Percentiles rank a stretch among this genome's conserved stretches.
Evolutionary conservation across 352 stramenopile species (phyloP).

Genomic region (Phytophthora palmivora): DNA sequence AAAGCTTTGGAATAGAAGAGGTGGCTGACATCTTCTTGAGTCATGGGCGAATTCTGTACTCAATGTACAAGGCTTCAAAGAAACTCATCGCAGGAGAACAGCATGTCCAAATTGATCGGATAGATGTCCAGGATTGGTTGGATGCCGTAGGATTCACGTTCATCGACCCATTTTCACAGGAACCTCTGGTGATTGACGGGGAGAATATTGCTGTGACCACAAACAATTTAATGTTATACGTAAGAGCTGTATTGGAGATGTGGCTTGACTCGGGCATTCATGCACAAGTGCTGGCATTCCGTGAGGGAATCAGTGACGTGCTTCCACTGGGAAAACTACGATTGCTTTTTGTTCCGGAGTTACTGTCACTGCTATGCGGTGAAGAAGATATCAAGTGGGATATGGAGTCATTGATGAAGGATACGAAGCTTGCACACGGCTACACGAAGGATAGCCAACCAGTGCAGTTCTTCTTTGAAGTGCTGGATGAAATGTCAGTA

Average conservation of each 20-base stretch:
- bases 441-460: constrained; percentile 81
- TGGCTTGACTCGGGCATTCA: constrained; percentile 76
- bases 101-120: constrained; percentile 65
- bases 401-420: constrained; percentile 60
- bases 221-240: constrained; percentile 63
- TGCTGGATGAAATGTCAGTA: constrained; percentile 71
- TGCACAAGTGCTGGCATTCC: constrained; percentile 75
- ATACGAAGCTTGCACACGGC: constrained; percentile 84
- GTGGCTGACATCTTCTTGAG: constrained; percentile 67
- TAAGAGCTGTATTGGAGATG: constrained; percentile 59
- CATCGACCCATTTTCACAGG: constrained; percentile 80
- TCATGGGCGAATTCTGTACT: constrained; percentile 66
- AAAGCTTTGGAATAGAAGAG: constrained; percentile 61
- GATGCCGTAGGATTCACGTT: constrained; percentile 75
- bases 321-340: constrained; percentile 74
- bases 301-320: constrained; percentile 78
- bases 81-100: constrained; percentile 34
- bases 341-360: constrained; percentile 70
- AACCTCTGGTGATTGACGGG: constrained; percentile 56
- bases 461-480: constrained; percentile 74
- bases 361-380: constrained; percentile 75
- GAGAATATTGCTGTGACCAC: constrained; percentile 55
- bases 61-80: constrained; percentile 55
- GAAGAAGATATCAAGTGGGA: constrained; percentile 81
- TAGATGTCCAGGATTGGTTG: constrained; percentile 62